These are phyloP conservation scores for Apiospora sp. DNA, from an alignment of 2,329 filamentous ascomycete genomes.

Conservation along the genomic window DNA sequence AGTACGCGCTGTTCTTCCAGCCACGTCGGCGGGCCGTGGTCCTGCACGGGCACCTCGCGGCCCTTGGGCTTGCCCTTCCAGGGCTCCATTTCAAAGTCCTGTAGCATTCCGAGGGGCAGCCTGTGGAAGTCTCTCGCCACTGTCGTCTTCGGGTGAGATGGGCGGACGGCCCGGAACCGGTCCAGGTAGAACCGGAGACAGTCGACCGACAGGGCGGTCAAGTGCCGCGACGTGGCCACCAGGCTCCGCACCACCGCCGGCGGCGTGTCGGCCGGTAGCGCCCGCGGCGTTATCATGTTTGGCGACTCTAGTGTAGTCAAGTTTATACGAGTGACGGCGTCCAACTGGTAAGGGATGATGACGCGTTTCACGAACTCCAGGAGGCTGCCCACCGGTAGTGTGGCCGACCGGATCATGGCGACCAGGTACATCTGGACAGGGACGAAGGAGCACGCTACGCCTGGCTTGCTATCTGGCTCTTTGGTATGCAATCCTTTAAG, in stretches of 20 bases:
- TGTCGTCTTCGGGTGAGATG: neutral
- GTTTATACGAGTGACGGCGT: no score
- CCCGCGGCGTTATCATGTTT: no score
- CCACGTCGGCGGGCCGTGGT: conserved; percentile 21
- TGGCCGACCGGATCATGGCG: neutral
- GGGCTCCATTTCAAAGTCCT: neutral
- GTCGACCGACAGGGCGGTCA: neutral
- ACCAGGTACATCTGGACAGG: neutral
- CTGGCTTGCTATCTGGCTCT: no score
- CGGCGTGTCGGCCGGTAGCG: neutral
- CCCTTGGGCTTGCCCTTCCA: neutral
- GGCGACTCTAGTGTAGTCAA: no score
- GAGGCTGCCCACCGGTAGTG: conserved; percentile 13
- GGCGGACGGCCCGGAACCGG: neutral
- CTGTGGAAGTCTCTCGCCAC: no score
- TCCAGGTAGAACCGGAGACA: neutral
- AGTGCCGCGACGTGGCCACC: neutral
- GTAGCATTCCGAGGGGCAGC: neutral
- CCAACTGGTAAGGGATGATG: neutral
- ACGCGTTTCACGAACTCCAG: neutral
- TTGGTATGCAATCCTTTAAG: neutral
- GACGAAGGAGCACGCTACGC: neutral
- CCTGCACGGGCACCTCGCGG: neutral
- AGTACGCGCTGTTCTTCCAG: conserved; percentile 24
- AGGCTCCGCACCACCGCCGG: neutral